Base-by-base conservation (phyloP, 306 rosid species). In the Trifolium pratense region DNA sequence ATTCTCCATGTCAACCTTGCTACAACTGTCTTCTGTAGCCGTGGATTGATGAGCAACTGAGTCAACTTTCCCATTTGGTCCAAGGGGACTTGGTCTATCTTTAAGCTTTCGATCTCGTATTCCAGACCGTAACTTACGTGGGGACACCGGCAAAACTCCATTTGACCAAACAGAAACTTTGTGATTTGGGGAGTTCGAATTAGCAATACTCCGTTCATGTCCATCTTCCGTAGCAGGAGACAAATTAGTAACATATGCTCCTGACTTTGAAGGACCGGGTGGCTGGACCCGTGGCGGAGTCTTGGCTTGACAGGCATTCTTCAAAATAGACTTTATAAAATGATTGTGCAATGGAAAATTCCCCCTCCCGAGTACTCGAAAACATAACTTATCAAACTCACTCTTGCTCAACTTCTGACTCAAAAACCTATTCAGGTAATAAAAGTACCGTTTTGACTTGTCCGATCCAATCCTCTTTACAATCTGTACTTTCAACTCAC, bases 11-110 rank as follows among this genome's bases (percentile, higher is more conserved):
- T 80, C 88, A 79, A 75, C 78, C 86, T 89, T 89, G 75, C 83
- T 53, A 15, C 83, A 81, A 82, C 78, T 75, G 72, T 90, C 99
- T 56, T 95, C 97, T 7, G 81, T 56, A 60, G 91, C 87, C 4
- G 59, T 75, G 56, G 87, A 83, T 62, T 80, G 88, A 70, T 86
- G 89, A 52, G 82, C 69, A 75, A 82, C 66, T 77, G 74, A 81
- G 39, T 92, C 91, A 10, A 82, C 84, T 87, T 90, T 91, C 81
- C 96, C 97, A 85, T 91, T 95, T 48, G 92, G 97, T 71, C 99
- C 99, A 74, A 91, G 97, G 40, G 93, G 97, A 79, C 99, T 95
- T 64, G 93, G 96, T 71, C 99, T 88, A 81, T 94, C 99, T 84
- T 84, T 87, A 49, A 66, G 84, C 91, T 85, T 95, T 74, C 96